These are phyloP conservation scores for Dinochytrium kinnereticum DNA, from an alignment of 371 early-diverging fungal genomes.

Conservation along the genomic window DNA sequence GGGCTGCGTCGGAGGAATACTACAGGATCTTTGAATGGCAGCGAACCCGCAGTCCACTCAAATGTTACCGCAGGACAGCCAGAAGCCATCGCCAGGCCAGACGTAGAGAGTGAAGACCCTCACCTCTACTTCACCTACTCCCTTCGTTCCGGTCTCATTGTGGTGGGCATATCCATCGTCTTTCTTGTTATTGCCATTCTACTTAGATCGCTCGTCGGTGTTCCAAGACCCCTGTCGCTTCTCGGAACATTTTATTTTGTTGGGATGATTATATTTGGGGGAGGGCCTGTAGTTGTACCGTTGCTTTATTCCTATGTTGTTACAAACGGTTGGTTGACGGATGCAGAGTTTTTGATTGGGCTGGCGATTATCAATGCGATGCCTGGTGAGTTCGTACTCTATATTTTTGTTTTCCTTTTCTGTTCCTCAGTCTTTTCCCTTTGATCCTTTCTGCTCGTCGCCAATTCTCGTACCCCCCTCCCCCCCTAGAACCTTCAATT, in stretches of 20 bases:
- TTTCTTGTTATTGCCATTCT: constrained; percentile 53
- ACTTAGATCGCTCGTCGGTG: constrained; percentile 41
- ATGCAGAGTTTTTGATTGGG: constrained; percentile 63
- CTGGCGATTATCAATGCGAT: constrained; percentile 65
- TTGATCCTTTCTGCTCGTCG: too few relatives aligned
- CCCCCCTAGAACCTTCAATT: too few relatives aligned
- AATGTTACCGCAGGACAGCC: not conserved
- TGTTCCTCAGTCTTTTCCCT: too few relatives aligned
- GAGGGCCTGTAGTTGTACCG: constrained; percentile 70
- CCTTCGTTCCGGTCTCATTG: constrained; percentile 43
- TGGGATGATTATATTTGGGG: constrained; percentile 71
- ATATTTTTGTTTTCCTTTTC: not conserved
- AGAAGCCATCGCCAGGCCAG: not conserved
- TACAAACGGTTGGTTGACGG: constrained; percentile 55
- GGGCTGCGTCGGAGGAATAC: not conserved
- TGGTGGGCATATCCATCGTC: constrained; percentile 49
- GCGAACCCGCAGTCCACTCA: constrained; percentile 20
- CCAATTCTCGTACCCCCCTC: too few relatives aligned
- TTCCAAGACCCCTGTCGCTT: constrained; percentile 35
- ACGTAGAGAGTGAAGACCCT: constrained; percentile 27
- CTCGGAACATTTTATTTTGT: constrained; percentile 60
- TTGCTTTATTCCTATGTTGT: constrained; percentile 62
- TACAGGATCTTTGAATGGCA: not conserved
- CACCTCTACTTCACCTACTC: constrained; percentile 48
- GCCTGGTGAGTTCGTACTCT: constrained; percentile 53